phyloP scores from a whole-genome alignment of 805 yeast genomes.

The Metschnikowia proteae region DNA sequence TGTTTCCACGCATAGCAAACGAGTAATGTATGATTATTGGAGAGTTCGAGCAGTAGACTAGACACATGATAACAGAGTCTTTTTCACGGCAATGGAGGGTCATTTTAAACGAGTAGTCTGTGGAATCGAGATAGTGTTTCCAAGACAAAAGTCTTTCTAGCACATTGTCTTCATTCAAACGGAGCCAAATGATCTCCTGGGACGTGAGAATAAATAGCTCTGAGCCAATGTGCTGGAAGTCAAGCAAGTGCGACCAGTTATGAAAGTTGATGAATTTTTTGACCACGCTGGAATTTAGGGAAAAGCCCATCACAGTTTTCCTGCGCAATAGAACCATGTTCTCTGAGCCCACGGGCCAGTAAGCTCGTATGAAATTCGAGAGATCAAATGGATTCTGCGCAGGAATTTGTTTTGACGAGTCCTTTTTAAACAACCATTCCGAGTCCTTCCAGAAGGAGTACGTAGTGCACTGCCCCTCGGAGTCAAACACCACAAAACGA shows the following conservation, averaged over 20 bases:
- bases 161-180: conserved; percentile 21
- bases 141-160: conserved; percentile 58
- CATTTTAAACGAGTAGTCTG: conserved; percentile 50
- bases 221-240: conserved; percentile 11
- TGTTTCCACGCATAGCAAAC: conserved; percentile 29
- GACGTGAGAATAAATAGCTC: conserved; percentile 59
- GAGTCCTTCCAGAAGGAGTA: conserved; percentile 5
- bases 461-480: conserved; percentile 1
- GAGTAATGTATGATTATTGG: conserved; percentile 33
- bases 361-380: conserved; percentile 12
- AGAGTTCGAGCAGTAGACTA: conserved; percentile 28
- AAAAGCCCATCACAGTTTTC: conserved; percentile 7
- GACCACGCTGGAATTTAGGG: not conserved
- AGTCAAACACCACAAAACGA: conserved; percentile 8
- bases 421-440: conserved; percentile 4
- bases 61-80: conserved; percentile 10
- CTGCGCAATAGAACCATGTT: conserved; percentile 6
- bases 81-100: conserved; percentile 18
- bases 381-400: conserved; percentile 9
- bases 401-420: not conserved
- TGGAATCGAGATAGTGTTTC: conserved; percentile 61
- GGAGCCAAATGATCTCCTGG: conserved; percentile 57
- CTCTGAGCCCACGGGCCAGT: conserved; percentile 11
- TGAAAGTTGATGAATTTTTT: conserved; percentile 12
- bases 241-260: conserved; percentile 16